These are phyloP conservation scores for Carex pumila DNA, from an alignment of 176 grass and related monocot genomes.

Conservation along the genomic window DNA sequence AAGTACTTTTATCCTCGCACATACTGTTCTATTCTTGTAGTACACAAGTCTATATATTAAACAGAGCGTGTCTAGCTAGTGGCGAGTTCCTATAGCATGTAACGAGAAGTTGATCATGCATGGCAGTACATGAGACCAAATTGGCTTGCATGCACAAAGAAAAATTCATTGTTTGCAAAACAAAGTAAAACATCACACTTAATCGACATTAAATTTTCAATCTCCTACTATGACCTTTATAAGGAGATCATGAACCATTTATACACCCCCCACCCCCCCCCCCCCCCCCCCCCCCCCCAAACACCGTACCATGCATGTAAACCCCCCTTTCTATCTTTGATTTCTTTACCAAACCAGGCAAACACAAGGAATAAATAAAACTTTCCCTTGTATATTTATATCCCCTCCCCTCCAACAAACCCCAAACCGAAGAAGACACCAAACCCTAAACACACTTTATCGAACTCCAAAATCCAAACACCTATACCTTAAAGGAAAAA, in stretches of 20 bases:
- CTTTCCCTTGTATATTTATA: conserved; percentile 33
- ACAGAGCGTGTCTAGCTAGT: not conserved
- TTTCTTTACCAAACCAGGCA: conserved; percentile 23
- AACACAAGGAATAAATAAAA: conserved; percentile 64
- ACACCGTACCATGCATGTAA: conserved; percentile 20
- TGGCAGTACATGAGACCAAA: not conserved
- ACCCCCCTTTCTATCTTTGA: conserved; percentile 8
- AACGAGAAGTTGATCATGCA: not conserved
- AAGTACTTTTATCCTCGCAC: too few species aligned
- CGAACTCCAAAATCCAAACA: conserved; percentile 24
- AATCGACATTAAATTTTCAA: not conserved
- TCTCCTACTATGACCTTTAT: conserved; percentile 10
- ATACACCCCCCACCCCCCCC: conserved; percentile 16
- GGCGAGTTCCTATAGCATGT: not conserved
- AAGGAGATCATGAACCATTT: conserved; percentile 21
- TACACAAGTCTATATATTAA: too few species aligned
- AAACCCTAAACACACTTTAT: conserved; percentile 20
- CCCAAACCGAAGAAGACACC: conserved; percentile 22
- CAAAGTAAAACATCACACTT: conserved; percentile 7
- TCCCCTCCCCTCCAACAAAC: conserved; percentile 11
- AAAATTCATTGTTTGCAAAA: not conserved
- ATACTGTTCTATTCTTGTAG: too few species aligned
- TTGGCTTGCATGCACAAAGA: not conserved
- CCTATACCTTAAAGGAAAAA: conserved; percentile 37
- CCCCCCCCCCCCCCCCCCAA: conserved; percentile 1